These are phyloP conservation scores for Lipomyces kockii DNA, from an alignment of 805 yeast species.

Conservation along the genomic window DNA sequence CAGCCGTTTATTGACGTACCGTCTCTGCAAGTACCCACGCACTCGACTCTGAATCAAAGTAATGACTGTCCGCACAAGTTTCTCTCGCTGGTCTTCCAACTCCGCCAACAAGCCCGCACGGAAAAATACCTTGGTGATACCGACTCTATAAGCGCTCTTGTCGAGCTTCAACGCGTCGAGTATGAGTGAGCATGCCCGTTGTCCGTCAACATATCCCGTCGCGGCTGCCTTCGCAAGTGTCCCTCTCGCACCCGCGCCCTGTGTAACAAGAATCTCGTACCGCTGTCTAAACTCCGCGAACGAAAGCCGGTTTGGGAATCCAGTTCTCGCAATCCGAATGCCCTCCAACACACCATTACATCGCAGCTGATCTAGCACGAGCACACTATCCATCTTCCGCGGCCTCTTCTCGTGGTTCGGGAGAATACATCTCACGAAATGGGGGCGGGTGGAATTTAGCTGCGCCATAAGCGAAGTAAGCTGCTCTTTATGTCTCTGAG, in stretches of 20 bases:
- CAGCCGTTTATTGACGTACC: slow-evolving; percentile 53
- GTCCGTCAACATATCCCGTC: slow-evolving; percentile 52
- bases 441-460: slow-evolving; percentile 83
- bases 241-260: slow-evolving; percentile 44
- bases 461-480: slow-evolving; percentile 71
- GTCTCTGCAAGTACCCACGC: slow-evolving; percentile 68
- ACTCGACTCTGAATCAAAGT: slow-evolving; percentile 65
- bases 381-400: slow-evolving; percentile 66
- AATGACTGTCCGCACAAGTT: slow-evolving; percentile 58
- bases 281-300: slow-evolving; percentile 79
- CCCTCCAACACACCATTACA: slow-evolving; percentile 99
- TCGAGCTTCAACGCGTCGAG: slow-evolving; percentile 68
- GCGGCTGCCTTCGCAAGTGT: background rate
- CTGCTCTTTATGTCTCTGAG: slow-evolving; percentile 88
- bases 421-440: slow-evolving; percentile 92
- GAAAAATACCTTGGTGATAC: slow-evolving; percentile 74
- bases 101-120: slow-evolving; percentile 78
- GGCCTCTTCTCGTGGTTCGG: slow-evolving; percentile 83
- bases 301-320: slow-evolving; percentile 89
- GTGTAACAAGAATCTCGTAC: slow-evolving; percentile 69
- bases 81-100: slow-evolving; percentile 77
- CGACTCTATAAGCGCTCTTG: slow-evolving; percentile 62
- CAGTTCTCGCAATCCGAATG: slow-evolving; percentile 93
- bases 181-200: slow-evolving; percentile 70
- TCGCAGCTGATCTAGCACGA: slow-evolving; percentile 86